Conservation (phyloP, 805 yeast species). For the Candida tallmaniae region DNA sequence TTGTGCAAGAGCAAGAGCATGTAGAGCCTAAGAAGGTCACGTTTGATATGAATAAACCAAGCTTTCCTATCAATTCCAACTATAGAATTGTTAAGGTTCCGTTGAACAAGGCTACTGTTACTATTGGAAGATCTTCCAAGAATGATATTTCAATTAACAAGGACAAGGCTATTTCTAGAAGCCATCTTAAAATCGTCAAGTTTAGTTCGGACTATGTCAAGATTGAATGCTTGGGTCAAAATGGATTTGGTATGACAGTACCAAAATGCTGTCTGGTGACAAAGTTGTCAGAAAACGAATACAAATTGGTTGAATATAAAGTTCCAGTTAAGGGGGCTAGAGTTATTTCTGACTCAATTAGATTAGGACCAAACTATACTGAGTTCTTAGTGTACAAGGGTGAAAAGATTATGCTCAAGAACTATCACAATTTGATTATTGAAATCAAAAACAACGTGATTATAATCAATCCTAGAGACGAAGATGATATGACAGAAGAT, state of each 20-base stretch:
- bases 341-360: conserved; percentile 28
- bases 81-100: conserved; percentile 37
- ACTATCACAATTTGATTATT: conserved; percentile 53
- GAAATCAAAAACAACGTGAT: conserved; percentile 69
- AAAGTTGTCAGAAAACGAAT: conserved; percentile 16
- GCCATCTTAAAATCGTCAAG: conserved; percentile 49
- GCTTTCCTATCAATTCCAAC: conserved; percentile 15
- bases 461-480: conserved; percentile 44
- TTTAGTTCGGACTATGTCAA: conserved; percentile 42
- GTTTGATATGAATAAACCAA: conserved; percentile 11
- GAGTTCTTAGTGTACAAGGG: conserved; percentile 55
- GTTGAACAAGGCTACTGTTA: conserved; percentile 30
- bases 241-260: conserved; percentile 67
- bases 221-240: conserved; percentile 74
- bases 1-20: background rate
- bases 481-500: conserved; percentile 46
- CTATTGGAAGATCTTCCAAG: conserved; percentile 67
- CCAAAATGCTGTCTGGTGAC: conserved; percentile 44
- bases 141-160: conserved; percentile 48
- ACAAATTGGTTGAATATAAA: conserved; percentile 13
- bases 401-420: conserved; percentile 65
- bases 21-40: conserved; percentile 11
- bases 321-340: conserved; percentile 7
- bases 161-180: conserved; percentile 61
- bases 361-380: conserved; percentile 39